Conservation (phyloP, 139 green algal species). For the Chlamydomonas asymmetrica region DNA sequence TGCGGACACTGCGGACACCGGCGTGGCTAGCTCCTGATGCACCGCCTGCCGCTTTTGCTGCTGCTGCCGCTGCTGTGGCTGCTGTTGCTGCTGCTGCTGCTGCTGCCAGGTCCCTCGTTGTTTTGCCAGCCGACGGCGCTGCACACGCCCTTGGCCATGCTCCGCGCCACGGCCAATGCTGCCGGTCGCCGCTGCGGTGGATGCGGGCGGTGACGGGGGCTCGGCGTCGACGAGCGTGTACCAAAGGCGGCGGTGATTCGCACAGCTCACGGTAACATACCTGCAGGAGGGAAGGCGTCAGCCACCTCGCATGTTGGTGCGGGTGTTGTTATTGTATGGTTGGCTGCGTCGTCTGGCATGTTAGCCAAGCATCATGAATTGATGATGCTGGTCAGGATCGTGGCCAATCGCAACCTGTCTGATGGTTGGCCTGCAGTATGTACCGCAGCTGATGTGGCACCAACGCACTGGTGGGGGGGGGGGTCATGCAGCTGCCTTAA, state of each 20-base stretch:
- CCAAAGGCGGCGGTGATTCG: slow-evolving; percentile 23
- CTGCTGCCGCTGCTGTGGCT: neutral
- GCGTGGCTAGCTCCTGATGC: neutral
- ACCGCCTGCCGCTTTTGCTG: neutral
- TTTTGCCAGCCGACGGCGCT: neutral
- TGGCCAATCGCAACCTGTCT: neutral
- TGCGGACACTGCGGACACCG: neutral
- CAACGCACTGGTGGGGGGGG: too few relatives aligned
- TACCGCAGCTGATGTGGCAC: neutral
- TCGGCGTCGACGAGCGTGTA: slow-evolving; percentile 46
- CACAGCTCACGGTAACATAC: slow-evolving; percentile 43
- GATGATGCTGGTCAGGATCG: neutral
- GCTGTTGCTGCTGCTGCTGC: neutral
- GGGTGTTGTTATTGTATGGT: neutral
- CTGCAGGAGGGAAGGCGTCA: slow-evolving; percentile 1
- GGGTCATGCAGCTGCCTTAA: too few relatives aligned
- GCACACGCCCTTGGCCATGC: too few relatives aligned
- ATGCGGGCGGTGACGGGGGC: neutral
- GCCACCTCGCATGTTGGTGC: neutral
- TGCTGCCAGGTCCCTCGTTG: neutral
- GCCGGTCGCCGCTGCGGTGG: neutral
- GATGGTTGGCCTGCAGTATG: neutral
- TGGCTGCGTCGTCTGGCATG: neutral
- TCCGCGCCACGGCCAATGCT: slow-evolving; percentile 1
- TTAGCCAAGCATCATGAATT: too few relatives aligned